These are phyloP conservation scores for Elaeagnus macrophylla DNA, from an alignment of 306 rosid genomes.

Conservation along the genomic window DNA sequence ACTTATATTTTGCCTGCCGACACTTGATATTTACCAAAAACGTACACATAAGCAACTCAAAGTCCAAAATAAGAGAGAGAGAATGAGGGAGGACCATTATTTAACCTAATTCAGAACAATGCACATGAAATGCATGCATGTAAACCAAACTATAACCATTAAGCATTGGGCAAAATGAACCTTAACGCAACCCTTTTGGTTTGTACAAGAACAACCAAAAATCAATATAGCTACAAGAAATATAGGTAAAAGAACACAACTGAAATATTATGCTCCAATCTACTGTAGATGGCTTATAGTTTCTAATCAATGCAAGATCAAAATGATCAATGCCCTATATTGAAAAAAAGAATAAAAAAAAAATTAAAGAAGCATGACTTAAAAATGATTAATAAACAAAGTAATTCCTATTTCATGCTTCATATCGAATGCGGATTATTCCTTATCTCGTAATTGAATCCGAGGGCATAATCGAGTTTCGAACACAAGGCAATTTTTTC, in stretches of 20 bases:
- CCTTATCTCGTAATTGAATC: constrained; percentile 15
- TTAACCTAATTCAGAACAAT: no score
- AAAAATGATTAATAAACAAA: constrained; percentile 16
- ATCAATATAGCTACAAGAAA: constrained; percentile 18
- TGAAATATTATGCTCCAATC: constrained; percentile 23
- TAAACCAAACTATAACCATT: no score
- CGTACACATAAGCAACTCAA: no score
- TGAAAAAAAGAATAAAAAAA: constrained; percentile 14
- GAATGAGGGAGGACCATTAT: no score
- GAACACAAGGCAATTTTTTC: constrained; percentile 9
- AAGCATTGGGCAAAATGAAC: no score
- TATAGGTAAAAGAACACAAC: constrained; percentile 16
- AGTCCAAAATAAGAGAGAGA: no score
- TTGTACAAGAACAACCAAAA: not conserved
- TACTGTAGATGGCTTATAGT: constrained; percentile 21
- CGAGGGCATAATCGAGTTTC: constrained; percentile 6
- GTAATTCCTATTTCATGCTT: constrained; percentile 20
- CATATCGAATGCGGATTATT: constrained; percentile 4
- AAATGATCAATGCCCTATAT: constrained; percentile 17
- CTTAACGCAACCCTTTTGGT: no score
- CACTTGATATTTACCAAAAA: no score
- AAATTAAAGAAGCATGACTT: constrained; percentile 15
- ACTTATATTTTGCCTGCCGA: no score
- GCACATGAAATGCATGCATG: no score
- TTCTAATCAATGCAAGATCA: constrained; percentile 25